Base-by-base conservation (phyloP, 2,329 filamentous ascomycete species). In the Xylariaceae sp. region DNA sequence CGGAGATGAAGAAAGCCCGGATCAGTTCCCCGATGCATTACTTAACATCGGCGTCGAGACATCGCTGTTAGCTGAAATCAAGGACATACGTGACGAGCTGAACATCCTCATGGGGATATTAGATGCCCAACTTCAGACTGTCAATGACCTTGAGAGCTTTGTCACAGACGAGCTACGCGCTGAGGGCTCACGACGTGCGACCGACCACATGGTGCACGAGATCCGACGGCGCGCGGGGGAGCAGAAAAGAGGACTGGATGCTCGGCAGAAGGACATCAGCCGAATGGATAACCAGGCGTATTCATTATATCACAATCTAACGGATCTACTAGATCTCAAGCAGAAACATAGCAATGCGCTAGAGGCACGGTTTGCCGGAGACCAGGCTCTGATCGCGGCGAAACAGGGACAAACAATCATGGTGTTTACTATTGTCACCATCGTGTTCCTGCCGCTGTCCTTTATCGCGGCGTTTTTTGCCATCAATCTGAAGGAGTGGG, bases 261-360 rank as follows among this genome's bases (percentile, higher is more conserved):
- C 77, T 47, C 78, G 83, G 45, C 67, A 80, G 43, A 79, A 79
- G 53, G 83, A 87, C 54, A 74, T 86, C n/a, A 74, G 78, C 33
- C 74, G 82, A 14, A 87, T 87, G 83, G 79, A 84, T 60, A 76
- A 78, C 46, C 83, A 85, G 64, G 82, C 83, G 0, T 74, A 79
- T 51, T 75, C 78, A 18, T 80, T 86, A 54, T 85, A 86, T 61
- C 70, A 75, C 41, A 79, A 75, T 51, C 76, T 87, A 42, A 83
- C 79, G 0, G 79, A 86, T 58, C 69, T 87, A 5, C 76, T 88
- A 0, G 84, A 87, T 57, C 74, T 87, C 1, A 88, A 88, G 61
- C 84, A 88, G 60, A 87, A 87, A 65, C 83, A 87, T 52, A 83
- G 82, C 57, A 87, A 87, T 66, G 82, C 82, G 0, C 79, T 86